phyloP scores from a whole-genome alignment of 2,329 filamentous ascomycete genomes.

The Tympanopsis confertula region DNA sequence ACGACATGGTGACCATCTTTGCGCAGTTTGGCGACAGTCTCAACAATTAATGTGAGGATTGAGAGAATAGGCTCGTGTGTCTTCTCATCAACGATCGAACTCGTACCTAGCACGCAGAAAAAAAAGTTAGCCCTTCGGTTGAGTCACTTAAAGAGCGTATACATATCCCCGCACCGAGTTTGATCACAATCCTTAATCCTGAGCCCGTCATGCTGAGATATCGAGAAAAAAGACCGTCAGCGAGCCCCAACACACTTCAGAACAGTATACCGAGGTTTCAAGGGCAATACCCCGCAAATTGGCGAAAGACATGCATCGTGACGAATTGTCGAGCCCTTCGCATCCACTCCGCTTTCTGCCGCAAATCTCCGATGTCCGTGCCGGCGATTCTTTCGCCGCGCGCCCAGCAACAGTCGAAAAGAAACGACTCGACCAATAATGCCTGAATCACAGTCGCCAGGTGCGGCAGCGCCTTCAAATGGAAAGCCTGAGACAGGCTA shows the following conservation, averaged over 20 bases:
- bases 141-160: neutral
- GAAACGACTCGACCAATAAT: too few relatives aligned
- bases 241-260: too few relatives aligned
- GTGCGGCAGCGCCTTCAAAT: neutral
- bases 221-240: too few relatives aligned
- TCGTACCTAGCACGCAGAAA: constrained; percentile 60
- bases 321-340: too few relatives aligned
- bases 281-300: too few relatives aligned
- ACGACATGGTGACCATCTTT: constrained; percentile 62
- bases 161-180: constrained; percentile 1
- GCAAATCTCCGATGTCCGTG: too few relatives aligned
- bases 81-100: constrained; percentile 64
- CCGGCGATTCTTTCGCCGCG: too few relatives aligned
- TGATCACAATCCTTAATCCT: neutral
- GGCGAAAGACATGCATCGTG: too few relatives aligned
- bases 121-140: neutral
- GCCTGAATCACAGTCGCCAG: neutral
- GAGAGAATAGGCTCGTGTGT: constrained; percentile 63
- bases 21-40: constrained; percentile 55
- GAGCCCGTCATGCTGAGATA: too few relatives aligned
- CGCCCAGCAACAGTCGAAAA: too few relatives aligned
- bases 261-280: too few relatives aligned
- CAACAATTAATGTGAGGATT: constrained; percentile 59
- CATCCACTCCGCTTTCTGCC: too few relatives aligned
- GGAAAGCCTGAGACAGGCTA: constrained; percentile 7